These are phyloP conservation scores for Mucor plumbeus DNA, from an alignment of 371 early-diverging fungal species.

Conservation along the genomic window DNA sequence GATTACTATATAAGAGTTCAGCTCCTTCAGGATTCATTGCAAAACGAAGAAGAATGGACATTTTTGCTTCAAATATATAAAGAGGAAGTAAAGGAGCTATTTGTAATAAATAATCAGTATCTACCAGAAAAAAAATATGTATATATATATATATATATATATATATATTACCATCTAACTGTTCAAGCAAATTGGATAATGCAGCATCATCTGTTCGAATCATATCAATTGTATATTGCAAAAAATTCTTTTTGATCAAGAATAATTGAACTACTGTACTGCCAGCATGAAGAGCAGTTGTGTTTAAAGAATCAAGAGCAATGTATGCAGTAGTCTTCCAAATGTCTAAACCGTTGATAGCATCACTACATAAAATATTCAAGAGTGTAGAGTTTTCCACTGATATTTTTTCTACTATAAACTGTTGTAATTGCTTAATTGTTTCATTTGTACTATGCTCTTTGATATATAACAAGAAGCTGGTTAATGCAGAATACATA, in stretches of 20 bases:
- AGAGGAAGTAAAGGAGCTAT: conserved; percentile 59
- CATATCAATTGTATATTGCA: conserved; percentile 66
- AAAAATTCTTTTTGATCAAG: conserved; percentile 71
- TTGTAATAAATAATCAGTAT: not conserved
- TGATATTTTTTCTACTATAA: conserved; percentile 44
- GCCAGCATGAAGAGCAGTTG: conserved; percentile 53
- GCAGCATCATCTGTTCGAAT: conserved; percentile 73
- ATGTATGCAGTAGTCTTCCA: conserved; percentile 89
- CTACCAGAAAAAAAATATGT: not conserved
- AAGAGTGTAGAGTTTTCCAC: conserved; percentile 71
- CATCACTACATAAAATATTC: conserved; percentile 79
- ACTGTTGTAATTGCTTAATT: conserved; percentile 28
- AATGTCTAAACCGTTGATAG: conserved; percentile 76
- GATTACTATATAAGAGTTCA: conserved; percentile 73
- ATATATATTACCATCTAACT: conserved; percentile 52
- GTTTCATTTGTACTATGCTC: conserved; percentile 14
- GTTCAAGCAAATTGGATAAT: conserved; percentile 62
- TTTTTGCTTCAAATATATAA: conserved; percentile 84
- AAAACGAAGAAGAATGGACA: conserved; percentile 81
- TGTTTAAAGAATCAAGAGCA: conserved; percentile 74
- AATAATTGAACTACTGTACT: conserved; percentile 64
- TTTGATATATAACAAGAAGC: conserved; percentile 60
- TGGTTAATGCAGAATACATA: conserved; percentile 78
- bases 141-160: no score
- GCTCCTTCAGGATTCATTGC: conserved; percentile 79